Evolutionary conservation across 352 stramenopile genomes (phyloP), one percentile per base, ranked within the genome.

Genomic region (Phytophthora aleatoria): DNA sequence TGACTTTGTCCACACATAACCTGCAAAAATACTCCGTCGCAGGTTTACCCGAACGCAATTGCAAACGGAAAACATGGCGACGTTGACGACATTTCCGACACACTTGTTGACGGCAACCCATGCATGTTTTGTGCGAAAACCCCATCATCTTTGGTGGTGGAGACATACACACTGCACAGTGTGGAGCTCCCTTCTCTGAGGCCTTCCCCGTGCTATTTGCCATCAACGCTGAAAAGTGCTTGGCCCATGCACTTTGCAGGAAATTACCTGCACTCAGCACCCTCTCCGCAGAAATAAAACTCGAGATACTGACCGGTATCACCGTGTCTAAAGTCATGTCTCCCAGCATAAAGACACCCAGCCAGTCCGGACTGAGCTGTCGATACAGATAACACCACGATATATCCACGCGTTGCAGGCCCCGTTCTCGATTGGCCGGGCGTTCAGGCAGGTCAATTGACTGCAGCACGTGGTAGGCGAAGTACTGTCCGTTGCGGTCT

Each of bases 331-430:
- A 35, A 44, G 80, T 71, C 26, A 77, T 69, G 53, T 89, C 71
- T 36, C 79, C 79, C 20, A 85, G 55, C 50, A 83, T 77, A 57
- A 89, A 89, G 57, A 77, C 79, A 15, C 71, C 75, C 35, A 87
- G 59, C 75, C 75, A 89, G 50, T 87, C 62, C 6, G 68, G 68
- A 58, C 67, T 83, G 31, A 89, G 50, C 41, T 81, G 58, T 50
- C 76, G 74, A 55, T 87, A 87, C 28, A 89, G 62, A 57, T 89
- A 89, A 54, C 77, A 87, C 51, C 78, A 74, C 35, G 74, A 83
- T 44, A 79, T 50, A 49, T 74, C 62, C 5, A 76, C 75, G 28
- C 79, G 74, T 24, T 69, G 36, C 39, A 89, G 39, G 7, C 67
- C 58, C 0, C 57, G 57, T 15, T 64, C 57, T 12, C 74, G 69